These are phyloP conservation scores for Mycena venus DNA, from an alignment of 768 basidiomycete species.

Conservation along the genomic window DNA sequence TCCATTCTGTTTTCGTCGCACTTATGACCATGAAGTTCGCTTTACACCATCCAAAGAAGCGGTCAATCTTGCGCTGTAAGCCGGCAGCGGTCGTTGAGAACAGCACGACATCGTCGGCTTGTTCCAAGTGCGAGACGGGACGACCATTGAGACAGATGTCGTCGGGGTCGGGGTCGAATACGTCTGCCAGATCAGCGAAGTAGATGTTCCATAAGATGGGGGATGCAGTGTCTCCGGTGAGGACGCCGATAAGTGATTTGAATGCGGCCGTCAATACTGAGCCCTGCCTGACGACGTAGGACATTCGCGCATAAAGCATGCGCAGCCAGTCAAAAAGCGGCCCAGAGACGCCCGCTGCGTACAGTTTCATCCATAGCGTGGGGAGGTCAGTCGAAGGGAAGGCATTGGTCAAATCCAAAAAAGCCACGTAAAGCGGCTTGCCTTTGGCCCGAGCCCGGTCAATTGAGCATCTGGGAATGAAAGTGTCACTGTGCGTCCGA, in stretches of 20 bases:
- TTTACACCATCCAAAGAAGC: constrained; percentile 36
- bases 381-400: constrained; percentile 48
- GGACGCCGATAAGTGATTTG: constrained; percentile 37
- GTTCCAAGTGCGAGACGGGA: constrained; percentile 36
- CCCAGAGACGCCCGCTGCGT: constrained; percentile 34
- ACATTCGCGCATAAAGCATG: constrained; percentile 36
- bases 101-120: constrained; percentile 42
- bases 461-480: constrained; percentile 32
- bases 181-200: constrained; percentile 33
- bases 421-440: constrained; percentile 33
- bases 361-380: constrained; percentile 46
- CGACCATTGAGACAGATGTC: constrained; percentile 29
- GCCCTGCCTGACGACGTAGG: constrained; percentile 32
- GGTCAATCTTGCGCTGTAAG: constrained; percentile 33
- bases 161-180: constrained; percentile 23
- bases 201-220: constrained; percentile 42
- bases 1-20: constrained; percentile 34
- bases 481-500: constrained; percentile 42
- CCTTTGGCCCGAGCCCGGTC: background rate
- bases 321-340: constrained; percentile 44
- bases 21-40: constrained; percentile 42
- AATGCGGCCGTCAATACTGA: constrained; percentile 28
- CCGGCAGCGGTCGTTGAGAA: constrained; percentile 33
- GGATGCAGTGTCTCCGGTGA: constrained; percentile 43
- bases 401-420: constrained; percentile 46